phyloP scores from a whole-genome alignment of 805 yeast genomes.

The Debaryomyces prosopidis region DNA sequence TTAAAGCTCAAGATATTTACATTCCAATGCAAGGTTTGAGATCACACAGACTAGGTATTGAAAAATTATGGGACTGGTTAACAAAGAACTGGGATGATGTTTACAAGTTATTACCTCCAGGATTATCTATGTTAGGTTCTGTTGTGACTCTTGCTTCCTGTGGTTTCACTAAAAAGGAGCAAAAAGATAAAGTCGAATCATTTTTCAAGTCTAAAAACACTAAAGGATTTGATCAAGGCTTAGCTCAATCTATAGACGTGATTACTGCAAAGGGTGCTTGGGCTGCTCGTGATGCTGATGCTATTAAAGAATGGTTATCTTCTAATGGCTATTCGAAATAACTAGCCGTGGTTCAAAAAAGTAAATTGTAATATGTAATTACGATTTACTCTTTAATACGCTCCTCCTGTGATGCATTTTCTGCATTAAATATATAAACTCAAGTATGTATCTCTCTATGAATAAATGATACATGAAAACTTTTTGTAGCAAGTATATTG shows the following conservation, averaged over 20 bases:
- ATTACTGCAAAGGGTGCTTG: slow-evolving; percentile 57
- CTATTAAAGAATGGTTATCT: slow-evolving; percentile 50
- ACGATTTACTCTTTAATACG: no score
- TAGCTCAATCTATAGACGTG: slow-evolving; percentile 65
- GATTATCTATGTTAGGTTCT: slow-evolving; percentile 74
- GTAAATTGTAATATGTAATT: neutral
- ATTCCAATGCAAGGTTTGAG: slow-evolving; percentile 77
- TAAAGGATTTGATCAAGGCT: slow-evolving; percentile 62
- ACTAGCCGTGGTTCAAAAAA: slow-evolving; percentile 5
- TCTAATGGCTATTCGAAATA: slow-evolving; percentile 29
- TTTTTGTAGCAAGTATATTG: slow-evolving; percentile 30
- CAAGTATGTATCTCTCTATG: slow-evolving; percentile 17
- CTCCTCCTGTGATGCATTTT: no score
- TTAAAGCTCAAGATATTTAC: slow-evolving; percentile 71
- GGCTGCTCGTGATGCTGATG: slow-evolving; percentile 55
- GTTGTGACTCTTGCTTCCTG: slow-evolving; percentile 65
- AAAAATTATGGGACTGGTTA: slow-evolving; percentile 73
- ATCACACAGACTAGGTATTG: slow-evolving; percentile 62
- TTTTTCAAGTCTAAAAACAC: slow-evolving; percentile 58
- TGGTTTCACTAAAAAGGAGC: slow-evolving; percentile 58
- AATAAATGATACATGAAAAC: slow-evolving; percentile 44
- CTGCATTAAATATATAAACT: no score
- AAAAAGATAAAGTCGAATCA: slow-evolving; percentile 48
- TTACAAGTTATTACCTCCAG: slow-evolving; percentile 71
- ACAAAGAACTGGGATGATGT: slow-evolving; percentile 71